Evolutionary conservation across 257 asterid genomes (phyloP), one percentile per base, ranked within the genome.

Genomic region (Plantago ovata): DNA sequence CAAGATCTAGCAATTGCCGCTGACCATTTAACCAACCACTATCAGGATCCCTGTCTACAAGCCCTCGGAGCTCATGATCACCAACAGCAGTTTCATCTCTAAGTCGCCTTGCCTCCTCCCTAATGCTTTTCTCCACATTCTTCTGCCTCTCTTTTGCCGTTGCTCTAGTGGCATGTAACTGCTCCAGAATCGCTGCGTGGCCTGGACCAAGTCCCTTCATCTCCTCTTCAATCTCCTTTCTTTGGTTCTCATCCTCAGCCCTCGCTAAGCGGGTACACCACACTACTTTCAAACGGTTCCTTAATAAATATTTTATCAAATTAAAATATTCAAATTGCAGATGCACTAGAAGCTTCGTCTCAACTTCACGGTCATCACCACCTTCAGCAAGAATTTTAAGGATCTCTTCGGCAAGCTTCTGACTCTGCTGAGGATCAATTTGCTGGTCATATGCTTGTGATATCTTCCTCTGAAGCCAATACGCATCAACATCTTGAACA

Each of bases 391-490:
- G 86, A 67, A 80, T 80, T 64, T 74, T 77, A 15, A 80, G 83
- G 56, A 80, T 83, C 61, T 74, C 83, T 50, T 80, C 86, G 1
- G 83, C 79, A 9, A 80, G 83, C 68, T 77, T 80, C 71, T 79
- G 86, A 62, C 86, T 77, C 73, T 80, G 86, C 52, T 77, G 83
- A 0, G 86, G 81, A 60, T 80, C 86, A 54, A 80, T 77, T 14
- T 77, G 69, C 43, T 80, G 81, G 66, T 77, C 86, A 69, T 77
- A 80, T 14, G 86, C 86, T 57, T 68, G 84, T n/a, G 86, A 77
- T 47, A 80, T 80, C 77, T 80, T 80, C 76, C 86, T 80, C 53
- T 80, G 86, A 63, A 80, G 81, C 86, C 86, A 80, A 63, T 80
- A 80, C 0, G 86, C 86, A 74, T 80, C 86, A 56, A 80, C 74